phyloP scores from a whole-genome alignment of 2,329 filamentous ascomycete genomes.

The Colletotrichum tropicicola region DNA sequence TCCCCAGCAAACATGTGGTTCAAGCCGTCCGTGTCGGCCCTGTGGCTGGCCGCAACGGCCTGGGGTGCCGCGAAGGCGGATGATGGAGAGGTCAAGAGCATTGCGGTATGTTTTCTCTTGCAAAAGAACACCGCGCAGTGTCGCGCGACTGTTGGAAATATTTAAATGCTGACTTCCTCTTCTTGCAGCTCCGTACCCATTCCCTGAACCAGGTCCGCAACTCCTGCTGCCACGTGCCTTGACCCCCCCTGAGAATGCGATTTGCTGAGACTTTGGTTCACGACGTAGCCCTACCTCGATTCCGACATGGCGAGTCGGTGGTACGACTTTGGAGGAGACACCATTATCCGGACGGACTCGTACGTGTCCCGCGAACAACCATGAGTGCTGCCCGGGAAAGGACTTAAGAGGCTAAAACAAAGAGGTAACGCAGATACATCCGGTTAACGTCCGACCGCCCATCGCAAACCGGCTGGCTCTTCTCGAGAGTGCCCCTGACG shows the following conservation, averaged over 20 bases:
- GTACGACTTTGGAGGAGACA: constrained; percentile 98
- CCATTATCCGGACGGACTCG: constrained; percentile 79
- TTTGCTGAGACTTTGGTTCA: constrained; percentile 29
- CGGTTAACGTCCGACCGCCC: constrained; percentile 90
- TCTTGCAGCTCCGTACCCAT: constrained; percentile 81
- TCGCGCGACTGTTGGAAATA: neutral
- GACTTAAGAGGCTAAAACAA: constrained; percentile 34
- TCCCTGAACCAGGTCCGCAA: constrained; percentile 74
- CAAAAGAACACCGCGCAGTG: neutral
- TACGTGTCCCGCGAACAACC: constrained; percentile 49
- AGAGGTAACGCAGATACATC: constrained; percentile 73
- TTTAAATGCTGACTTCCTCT: constrained; percentile 24
- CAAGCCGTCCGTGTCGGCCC: constrained; percentile 53
- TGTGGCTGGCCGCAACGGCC: constrained; percentile 59
- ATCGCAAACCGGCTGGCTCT: constrained; percentile 92
- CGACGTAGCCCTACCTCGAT: constrained; percentile 87
- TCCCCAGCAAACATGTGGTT: constrained; percentile 52
- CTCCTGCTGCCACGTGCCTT: neutral
- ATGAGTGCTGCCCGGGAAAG: neutral
- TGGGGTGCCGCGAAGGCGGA: constrained; percentile 59
- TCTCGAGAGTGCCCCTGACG: constrained; percentile 91
- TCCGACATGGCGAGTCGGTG: constrained; percentile 98
- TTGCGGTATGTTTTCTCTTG: constrained; percentile 50
- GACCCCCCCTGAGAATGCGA: constrained; percentile 5
- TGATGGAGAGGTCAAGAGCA: constrained; percentile 57